Conservation (phyloP, 225 moss, liverwort and hornwort species). For the Marchantia paleacea region DNA sequence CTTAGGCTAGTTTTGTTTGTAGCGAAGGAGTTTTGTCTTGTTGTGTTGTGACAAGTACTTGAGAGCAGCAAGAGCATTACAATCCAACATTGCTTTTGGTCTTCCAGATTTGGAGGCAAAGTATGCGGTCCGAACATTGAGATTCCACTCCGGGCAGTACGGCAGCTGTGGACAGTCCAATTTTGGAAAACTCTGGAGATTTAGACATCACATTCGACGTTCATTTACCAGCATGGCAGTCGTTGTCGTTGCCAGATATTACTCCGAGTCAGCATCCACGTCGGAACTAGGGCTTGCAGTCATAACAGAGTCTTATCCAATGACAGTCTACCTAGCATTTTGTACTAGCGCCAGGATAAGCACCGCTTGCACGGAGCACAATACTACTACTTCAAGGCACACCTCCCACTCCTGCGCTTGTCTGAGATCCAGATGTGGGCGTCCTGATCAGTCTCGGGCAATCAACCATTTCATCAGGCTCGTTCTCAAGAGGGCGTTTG, state of each 20-base stretch:
- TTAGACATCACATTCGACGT: neutral
- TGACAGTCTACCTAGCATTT: neutral
- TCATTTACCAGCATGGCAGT: conserved; percentile 3
- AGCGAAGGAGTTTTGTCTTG: too few species aligned
- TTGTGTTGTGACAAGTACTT: too few species aligned
- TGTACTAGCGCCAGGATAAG: conserved; percentile 7
- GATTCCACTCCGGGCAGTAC: neutral
- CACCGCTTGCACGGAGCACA: neutral
- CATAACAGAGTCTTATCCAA: conserved; percentile 4
- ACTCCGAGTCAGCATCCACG: neutral
- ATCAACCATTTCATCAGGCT: neutral
- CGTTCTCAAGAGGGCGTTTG: neutral
- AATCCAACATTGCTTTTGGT: neutral
- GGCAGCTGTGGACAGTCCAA: conserved; percentile 3
- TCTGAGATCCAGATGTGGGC: neutral
- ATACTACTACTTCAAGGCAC: neutral
- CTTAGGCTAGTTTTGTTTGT: too few species aligned
- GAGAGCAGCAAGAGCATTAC: too few species aligned
- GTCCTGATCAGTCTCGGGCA: neutral
- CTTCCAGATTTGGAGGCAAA: neutral
- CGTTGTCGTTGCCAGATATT: neutral
- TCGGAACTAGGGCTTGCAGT: neutral
- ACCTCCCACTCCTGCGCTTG: neutral
- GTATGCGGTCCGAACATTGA: neutral
- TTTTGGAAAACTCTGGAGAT: neutral